phyloP scores from a whole-genome alignment of 352 stramenopile genomes.

The Pythium pyrilobum region DNA sequence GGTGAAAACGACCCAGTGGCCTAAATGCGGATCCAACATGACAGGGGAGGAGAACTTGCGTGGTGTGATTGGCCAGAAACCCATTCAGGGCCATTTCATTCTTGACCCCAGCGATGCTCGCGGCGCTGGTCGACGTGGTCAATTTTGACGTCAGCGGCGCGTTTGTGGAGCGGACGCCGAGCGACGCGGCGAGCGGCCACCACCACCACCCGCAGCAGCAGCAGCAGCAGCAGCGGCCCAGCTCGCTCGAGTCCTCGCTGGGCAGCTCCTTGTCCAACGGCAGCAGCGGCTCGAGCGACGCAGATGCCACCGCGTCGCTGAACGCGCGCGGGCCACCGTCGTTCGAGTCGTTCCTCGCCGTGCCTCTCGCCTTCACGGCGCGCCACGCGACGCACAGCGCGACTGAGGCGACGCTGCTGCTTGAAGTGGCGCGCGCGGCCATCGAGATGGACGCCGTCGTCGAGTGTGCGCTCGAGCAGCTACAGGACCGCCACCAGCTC shows the following conservation, averaged over 20 bases:
- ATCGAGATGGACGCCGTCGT: slow-evolving; percentile 33
- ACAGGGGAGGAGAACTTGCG: no score
- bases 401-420: slow-evolving; percentile 19
- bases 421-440: slow-evolving; percentile 24
- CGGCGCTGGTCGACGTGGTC: slow-evolving; percentile 12
- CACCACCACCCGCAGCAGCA: background rate
- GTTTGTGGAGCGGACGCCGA: slow-evolving; percentile 13
- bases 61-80: slow-evolving; percentile 9
- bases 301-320: background rate
- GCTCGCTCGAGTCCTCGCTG: background rate
- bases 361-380: slow-evolving; percentile 20
- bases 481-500: slow-evolving; percentile 27
- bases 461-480: slow-evolving; percentile 27
- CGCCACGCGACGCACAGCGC: slow-evolving; percentile 8
- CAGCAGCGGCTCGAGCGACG: background rate
- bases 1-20: no score
- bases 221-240: background rate
- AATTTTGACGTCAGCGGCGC: slow-evolving; percentile 25
- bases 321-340: background rate
- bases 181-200: background rate
- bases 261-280: background rate
- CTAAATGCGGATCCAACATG: no score
- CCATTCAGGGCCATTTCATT: background rate
- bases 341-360: slow-evolving; percentile 23
- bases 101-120: background rate